A percentile compares a stretch with the other conserved stretches of the same genome.
Conservation (phyloP, 177 flowering plant species). For the Vitis hybrid region DNA sequence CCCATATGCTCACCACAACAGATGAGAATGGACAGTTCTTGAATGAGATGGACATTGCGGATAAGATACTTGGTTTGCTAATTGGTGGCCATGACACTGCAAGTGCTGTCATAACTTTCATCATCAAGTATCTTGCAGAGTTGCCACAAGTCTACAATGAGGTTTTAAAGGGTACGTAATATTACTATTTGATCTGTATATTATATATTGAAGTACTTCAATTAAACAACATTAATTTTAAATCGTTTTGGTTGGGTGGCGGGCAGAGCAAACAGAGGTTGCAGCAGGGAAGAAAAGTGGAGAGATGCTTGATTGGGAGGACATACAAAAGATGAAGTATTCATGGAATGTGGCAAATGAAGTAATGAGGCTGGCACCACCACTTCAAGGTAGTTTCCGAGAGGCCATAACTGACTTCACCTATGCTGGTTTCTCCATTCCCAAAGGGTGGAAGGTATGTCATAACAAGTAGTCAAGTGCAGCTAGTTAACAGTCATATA, state of each 20-base stretch:
- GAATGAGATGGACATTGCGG: slow-evolving; percentile 35
- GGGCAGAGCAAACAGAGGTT: slow-evolving; percentile 41
- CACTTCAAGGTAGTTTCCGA: slow-evolving; percentile 45
- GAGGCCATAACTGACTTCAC: slow-evolving; percentile 40
- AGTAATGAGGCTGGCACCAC: slow-evolving; percentile 44
- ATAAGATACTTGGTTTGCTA: slow-evolving; percentile 39
- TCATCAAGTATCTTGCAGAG: slow-evolving; percentile 46
- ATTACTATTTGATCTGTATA: background rate
- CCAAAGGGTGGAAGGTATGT: slow-evolving; percentile 55
- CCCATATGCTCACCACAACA: slow-evolving; percentile 26
- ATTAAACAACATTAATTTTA: background rate
- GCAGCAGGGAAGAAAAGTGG: slow-evolving; percentile 26
- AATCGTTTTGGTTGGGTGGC: background rate
- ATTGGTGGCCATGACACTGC: slow-evolving; percentile 56
- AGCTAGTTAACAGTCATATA: background rate
- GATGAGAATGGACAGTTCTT: slow-evolving; percentile 30
- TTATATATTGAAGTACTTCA: background rate
- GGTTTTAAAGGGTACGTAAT: slow-evolving; percentile 34
- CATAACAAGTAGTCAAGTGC: background rate
- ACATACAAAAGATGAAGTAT: slow-evolving; percentile 47
- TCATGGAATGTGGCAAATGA: slow-evolving; percentile 54
- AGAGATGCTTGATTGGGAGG: slow-evolving; percentile 45
- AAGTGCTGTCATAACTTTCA: slow-evolving; percentile 41
- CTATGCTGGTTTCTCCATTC: slow-evolving; percentile 43
- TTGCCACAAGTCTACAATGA: slow-evolving; percentile 37